Evolutionary conservation across 2,329 filamentous ascomycete genomes (phyloP), one percentile per base, ranked within the genome.

Genomic region (Cladosporium sp.): DNA sequence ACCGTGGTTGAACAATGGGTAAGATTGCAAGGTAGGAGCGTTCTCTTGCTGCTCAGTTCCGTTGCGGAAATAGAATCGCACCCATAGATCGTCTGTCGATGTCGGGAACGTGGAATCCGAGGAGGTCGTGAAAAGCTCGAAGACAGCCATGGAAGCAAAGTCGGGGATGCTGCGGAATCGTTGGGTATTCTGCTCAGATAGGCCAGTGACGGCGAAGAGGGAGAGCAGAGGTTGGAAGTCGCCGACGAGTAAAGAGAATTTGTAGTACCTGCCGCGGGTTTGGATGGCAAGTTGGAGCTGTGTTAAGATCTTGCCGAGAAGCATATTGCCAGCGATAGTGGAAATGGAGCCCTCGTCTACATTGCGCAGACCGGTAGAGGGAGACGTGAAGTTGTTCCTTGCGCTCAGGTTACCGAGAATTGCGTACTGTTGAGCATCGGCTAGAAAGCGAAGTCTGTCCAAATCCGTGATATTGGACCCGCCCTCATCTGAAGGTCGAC

Each of bases 11-110:
- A 83, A 82, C 9, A 83, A 64, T 2, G 78, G 71, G 54, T 77
- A 80, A 1, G 70, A 55, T 13, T 66, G 61, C 27, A 71, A 68
- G 1, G 59, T 57, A 24, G 62, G 15, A 7, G 39, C 20, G 30
- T 47, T 61, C 13, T 24, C 40, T 9, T 54, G 51, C 15, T 52
- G 51, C 19, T 69, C 66, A 0, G 79, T 80, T 43, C 77, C 78
- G 57, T 84, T 83, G 57, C 76, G 77, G 65, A 79, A 76, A 51
- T 74, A 68, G 61, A 83, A 80, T 17, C 77, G 73, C 24, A 83
- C 74, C 63, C 68, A 79, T 36, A 84, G 70, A 18, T 81, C 69
- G 3, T 67, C 61, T 0, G 60, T 58, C 6, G 42, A 42, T 12
- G 55, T 44, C 0, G 75, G 74, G 49, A 75, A 77, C 34, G 51